Conservation (phyloP, 805 yeast species). For the Torulaspora gathmanii region DNA sequence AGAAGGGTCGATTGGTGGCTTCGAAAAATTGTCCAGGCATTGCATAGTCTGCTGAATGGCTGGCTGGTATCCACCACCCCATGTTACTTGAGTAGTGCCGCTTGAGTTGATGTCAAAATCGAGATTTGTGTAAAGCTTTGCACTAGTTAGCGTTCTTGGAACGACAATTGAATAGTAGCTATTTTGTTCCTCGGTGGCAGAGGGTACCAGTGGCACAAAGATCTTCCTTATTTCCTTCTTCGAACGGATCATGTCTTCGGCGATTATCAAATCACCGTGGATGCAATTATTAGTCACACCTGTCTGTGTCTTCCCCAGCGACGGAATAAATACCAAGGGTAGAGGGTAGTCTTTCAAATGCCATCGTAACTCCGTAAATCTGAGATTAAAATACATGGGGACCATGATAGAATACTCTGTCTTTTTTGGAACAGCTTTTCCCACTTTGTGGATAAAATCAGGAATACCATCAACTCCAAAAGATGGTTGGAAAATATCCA, state of each 20-base stretch:
- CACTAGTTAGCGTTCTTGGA: constrained; percentile 70
- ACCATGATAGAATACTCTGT: constrained; percentile 61
- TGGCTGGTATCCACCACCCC: constrained; percentile 84
- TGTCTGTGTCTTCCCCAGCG: constrained; percentile 34
- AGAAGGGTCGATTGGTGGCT: constrained; percentile 87
- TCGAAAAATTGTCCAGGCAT: constrained; percentile 75
- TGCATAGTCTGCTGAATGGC: constrained; percentile 76
- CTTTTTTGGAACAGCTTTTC: constrained; percentile 77
- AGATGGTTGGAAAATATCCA: constrained; percentile 47
- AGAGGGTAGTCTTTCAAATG: constrained; percentile 83
- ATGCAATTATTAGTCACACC: constrained; percentile 36
- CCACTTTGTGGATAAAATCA: constrained; percentile 61
- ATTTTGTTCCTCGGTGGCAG: constrained; percentile 38
- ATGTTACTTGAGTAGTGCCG: constrained; percentile 60
- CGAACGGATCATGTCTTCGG: constrained; percentile 55
- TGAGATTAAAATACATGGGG: constrained; percentile 57
- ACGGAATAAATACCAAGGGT: constrained; percentile 73
- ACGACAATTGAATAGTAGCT: constrained; percentile 53
- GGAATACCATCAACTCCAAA: constrained; percentile 51
- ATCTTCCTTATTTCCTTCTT: constrained; percentile 54
- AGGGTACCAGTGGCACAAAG: constrained; percentile 57
- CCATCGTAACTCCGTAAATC: constrained; percentile 56
- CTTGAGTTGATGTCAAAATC: constrained; percentile 50
- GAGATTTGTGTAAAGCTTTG: constrained; percentile 65
- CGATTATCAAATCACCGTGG: constrained; percentile 61